Evolutionary conservation across 306 rosid species (phyloP).

Genomic region (Vigna nakashimae): DNA sequence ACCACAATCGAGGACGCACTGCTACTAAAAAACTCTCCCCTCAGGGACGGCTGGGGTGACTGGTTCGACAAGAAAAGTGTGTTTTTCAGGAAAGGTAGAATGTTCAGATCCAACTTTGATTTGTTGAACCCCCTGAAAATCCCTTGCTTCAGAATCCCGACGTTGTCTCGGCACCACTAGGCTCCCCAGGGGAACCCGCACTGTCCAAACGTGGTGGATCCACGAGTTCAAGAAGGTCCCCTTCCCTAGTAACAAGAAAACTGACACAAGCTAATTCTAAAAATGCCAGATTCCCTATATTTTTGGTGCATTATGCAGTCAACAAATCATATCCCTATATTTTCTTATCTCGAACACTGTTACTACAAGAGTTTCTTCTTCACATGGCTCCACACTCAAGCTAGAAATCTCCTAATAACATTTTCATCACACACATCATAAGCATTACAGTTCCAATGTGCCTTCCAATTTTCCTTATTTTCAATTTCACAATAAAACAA

Average conservation of each 20-base stretch:
- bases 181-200: constrained; percentile 65
- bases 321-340: background rate
- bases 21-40: constrained; percentile 63
- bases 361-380: constrained; percentile 75
- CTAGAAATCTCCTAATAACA: constrained; percentile 81
- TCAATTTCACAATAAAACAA: background rate
- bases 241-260: constrained; percentile 52
- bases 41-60: constrained; percentile 36
- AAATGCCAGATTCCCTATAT: too few species aligned
- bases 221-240: constrained; percentile 64
- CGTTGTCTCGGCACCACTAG: constrained; percentile 48
- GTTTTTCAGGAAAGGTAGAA: constrained; percentile 51
- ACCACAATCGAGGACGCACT: constrained; percentile 69
- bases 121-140: constrained; percentile 67
- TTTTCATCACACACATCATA: constrained; percentile 15
- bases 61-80: too few species aligned
- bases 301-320: too few species aligned
- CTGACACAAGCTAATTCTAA: too few species aligned
- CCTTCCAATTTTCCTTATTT: background rate
- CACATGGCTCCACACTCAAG: constrained; percentile 84
- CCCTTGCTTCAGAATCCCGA: constrained; percentile 88
- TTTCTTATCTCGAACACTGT: constrained; percentile 82
- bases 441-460: background rate
- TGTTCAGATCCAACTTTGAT: constrained; percentile 80
- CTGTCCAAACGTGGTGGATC: constrained; percentile 68